Base-by-base conservation (phyloP, 768 basidiomycete genomes). In the Mycena galericulata region DNA sequence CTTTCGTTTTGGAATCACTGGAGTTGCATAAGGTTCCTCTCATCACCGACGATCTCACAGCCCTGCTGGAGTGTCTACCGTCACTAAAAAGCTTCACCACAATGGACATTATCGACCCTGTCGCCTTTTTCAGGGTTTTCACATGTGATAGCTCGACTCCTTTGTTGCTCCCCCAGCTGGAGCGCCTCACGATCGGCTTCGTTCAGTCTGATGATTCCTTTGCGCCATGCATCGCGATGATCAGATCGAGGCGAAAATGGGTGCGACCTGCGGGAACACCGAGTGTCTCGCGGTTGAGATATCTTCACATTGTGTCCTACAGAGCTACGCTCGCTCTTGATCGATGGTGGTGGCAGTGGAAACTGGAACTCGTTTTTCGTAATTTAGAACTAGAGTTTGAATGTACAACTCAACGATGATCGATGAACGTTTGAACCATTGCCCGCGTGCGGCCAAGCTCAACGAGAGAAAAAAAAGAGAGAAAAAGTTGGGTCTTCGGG, bases 311-410 rank as follows among this genome's bases (percentile, higher is more conserved):
- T 5, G n/a, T 57, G 14, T 57, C 55, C 18, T 38, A 40, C 27
- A 40, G 40, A 40, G 36, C n/a, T 5, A 57, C 55, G 4, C 20
- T 30, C 17, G 9, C 55, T 17, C 38, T 57, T 41, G 55, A 57
- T 29, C 55, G 55, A 9, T 57, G 55, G 55, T 57, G 55, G 55
- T 57, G 55, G 55, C 26, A 27, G 55, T 41, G 38, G 55, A 57
- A 57, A 40, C 27, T 57, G 40, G 55, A 43, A 29, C 8, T 7
- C 24, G 17, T 57, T 15, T 55, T 41, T 12, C 55, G 38, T n/a
- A 30, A 57, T 11, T 6, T 41, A 20, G 55, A 57, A 18, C 17
- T 57, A 17, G 20, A 41, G 38, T 57, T 38, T n/a, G n/a, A n/a
- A n/a, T n/a, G n/a, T n/a, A n/a, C n/a, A n/a, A n/a, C n/a, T n/a